Evolutionary conservation across 345 rosid species (phyloP), one percentile per base, ranked within the genome.

Genomic region (Citrus inodora): DNA sequence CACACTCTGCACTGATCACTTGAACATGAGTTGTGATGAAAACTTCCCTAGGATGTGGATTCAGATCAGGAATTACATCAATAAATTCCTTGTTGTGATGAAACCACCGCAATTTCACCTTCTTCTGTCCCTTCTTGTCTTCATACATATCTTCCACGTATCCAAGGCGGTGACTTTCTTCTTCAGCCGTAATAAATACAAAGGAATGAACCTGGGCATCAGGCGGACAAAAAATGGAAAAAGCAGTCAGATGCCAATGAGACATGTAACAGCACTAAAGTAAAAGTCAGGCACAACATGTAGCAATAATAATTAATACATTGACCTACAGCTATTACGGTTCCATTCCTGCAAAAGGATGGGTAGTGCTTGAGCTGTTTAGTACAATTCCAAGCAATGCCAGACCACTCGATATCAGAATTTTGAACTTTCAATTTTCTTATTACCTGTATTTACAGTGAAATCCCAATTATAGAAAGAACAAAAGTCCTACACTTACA

Each of bases 21-120:
- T 87, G 90, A 71, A 78, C 84, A 60, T 85, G 69, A 64, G 85
- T 75, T 67, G 88, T 85, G 42, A 87, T 82, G 73, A 89, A 82
- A 67, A 87, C 85, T 82, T 87, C 92, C 25, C 76, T 70, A 8
- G 86, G 82, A 69, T 82, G 84, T 16, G 79, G 58, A 72, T 82
- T 80, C 51, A 77, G 71, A 67, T 80, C 79, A 71, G 84, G 84
- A 62, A 80, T 61, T 48, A 75, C 42, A n/a, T 53, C 73, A 66
- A 75, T 32, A 30, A 84, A 82, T 79, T 88, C 91, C 81, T 66
- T 74, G 58, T 53, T 74, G 80, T 68, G 77, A 70, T 78, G 76
- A 76, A 89, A 87, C 92, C 92, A 88, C 17, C 88, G 83, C 76
- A 89, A 90, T 82, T 79, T 85, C 60, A 82, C 89, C 84, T 81